Evolutionary conservation across 164 flowering plant genomes (phyloP), one percentile per base, ranked within the genome.

Genomic region (Pachysandra terminalis): DNA sequence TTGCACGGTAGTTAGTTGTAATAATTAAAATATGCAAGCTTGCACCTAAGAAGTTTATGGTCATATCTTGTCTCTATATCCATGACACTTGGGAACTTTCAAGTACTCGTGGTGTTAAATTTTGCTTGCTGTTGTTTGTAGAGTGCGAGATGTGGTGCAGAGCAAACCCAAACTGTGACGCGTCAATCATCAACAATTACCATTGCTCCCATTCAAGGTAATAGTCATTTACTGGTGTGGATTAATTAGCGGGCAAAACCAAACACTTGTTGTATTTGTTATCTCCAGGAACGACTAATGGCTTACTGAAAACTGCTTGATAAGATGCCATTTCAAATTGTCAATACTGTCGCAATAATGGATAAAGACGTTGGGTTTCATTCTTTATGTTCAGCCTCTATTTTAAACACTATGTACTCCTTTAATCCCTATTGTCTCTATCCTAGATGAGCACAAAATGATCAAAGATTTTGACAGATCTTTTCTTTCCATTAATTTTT

Each of bases 81-180:
- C 21, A 41, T 22, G 28, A 19, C 51, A 22, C 9, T 22, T 51
- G 25, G 51, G 22, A 26, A 32, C 54, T 61, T 24, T n/a, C 48
- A 52, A 21, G 32, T 64, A 19, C 17, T 56, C 17, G 53, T 24
- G 15, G 6, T 63, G 28, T 59, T 70, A 1, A 19, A n/a, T 57
- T 3, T 58, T 23, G 25, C 19, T 48, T 2, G 24, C 1, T 64
- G 51, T 67, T 54, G 16, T 26, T 24, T 78, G 84, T 81, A 90
- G 93, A 85, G 74, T 80, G 87, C 93, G 35, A 85, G 82, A 72
- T 87, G 90, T 71, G 77, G 73, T 58, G 87, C 83, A 35, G 92
- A 79, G 71, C 97, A 90, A 72, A 90, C 96, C 23, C 97, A 90
- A 70, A 90, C 97, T 0, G 75, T 90, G 59, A 83, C 87, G 8